Evolutionary conservation across 192 early-diverging fungal genomes (phyloP), one percentile per base, ranked within the genome.

Genomic region (Entrophospora sp.): DNA sequence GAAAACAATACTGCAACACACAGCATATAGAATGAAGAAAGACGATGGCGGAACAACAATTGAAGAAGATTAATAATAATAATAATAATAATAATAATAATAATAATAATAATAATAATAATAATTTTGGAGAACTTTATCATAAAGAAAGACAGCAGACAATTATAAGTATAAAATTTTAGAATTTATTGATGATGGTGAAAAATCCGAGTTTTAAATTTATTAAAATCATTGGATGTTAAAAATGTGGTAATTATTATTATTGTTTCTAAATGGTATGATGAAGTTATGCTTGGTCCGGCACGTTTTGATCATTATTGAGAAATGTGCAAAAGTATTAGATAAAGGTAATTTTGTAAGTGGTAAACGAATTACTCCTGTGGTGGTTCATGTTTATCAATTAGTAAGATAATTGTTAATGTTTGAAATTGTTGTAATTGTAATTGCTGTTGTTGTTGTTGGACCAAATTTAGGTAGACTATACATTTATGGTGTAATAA

Each of bases 141-240:
- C n/a, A n/a, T n/a, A n/a, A n/a, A n/a, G n/a, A n/a, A n/a, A n/a
- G n/a, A n/a, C n/a, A n/a, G n/a, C n/a, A 2, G n/a, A 28, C 25
- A 32, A 16, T 58, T 14, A 16, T 37, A 32, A 58, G 12, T 12
- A 57, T 57, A 5, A 57, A 5, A 20, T 14, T 37, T 36, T 36
- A 58, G 61, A 62, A 46, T 31, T n/a, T 36, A 25, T 55, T 18
- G 64, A 66, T 43, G 64, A 66, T 38, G 64, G 64, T 10, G 64
- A 66, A 38, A 37, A 35, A 27, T 27, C 14, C 35, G 35, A 37
- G 14, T 66, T 12, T 49, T 66, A 37, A 53, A 36, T 10, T 31
- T 66, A 14, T 24, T 66, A 10, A 51, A 42, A 53, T 55, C 32
- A n/a, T 20, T 66, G 3, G 49, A 66, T 12, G 48, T 36, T 13